phyloP scores from a whole-genome alignment of 2,329 filamentous ascomycete species.

The Trichoderma atroviride region DNA sequence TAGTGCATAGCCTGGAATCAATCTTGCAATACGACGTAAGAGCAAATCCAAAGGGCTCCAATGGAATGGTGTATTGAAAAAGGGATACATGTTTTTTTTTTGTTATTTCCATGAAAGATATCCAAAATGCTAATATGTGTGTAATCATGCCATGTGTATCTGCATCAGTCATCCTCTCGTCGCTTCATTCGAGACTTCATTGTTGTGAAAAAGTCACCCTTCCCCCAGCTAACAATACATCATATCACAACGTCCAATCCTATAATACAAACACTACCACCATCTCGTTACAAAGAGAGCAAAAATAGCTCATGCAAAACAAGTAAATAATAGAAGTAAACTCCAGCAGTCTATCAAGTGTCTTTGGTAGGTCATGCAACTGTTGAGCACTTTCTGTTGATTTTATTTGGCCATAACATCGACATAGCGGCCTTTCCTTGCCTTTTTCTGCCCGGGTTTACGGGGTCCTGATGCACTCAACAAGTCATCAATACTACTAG shows the following conservation, averaged over 20 bases:
- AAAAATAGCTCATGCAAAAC: constrained; percentile 13
- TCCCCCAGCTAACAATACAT: constrained; percentile 9
- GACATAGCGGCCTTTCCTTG: constrained; percentile 86
- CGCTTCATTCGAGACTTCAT: constrained; percentile 9
- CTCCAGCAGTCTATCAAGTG: constrained; percentile 5
- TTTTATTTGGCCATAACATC: constrained; percentile 84
- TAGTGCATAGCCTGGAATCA: constrained; percentile 33
- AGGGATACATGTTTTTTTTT: not conserved
- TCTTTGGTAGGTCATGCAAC: not conserved
- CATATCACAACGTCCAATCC: constrained; percentile 15
- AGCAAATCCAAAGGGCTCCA: not conserved
- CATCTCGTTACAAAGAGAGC: not conserved
- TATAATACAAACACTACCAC: constrained; percentile 23
- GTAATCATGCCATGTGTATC: constrained; percentile 15
- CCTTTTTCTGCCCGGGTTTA: constrained; percentile 66
- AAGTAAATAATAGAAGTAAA: constrained; percentile 21
- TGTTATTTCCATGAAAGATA: constrained; percentile 18
- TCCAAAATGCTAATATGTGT: constrained; percentile 20
- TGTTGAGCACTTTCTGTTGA: not conserved
- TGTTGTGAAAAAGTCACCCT: not conserved
- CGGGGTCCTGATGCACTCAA: constrained; percentile 73
- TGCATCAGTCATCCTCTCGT: constrained; percentile 24
- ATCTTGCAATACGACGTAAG: not conserved
- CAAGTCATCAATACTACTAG: constrained; percentile 93
- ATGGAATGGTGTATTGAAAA: not conserved